Percentiles rank a stretch among this genome's conserved stretches.
Conservation (phyloP, 2,329 filamentous ascomycete species). For the Aureobasidium uvarum region DNA sequence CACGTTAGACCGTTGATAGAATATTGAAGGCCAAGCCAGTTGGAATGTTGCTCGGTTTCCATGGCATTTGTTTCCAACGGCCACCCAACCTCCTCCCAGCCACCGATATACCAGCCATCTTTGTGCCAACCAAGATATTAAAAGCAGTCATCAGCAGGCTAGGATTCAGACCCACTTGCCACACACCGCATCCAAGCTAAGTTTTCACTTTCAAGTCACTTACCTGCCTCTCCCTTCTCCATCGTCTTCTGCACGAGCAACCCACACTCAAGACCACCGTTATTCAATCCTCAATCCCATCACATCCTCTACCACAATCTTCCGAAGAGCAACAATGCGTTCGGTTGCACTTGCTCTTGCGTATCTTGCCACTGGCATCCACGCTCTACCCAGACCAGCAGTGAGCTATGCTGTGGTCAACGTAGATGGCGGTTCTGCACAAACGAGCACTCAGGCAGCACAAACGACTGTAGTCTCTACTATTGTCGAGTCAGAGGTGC, state of each 20-base stretch:
- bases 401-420: slow-evolving; percentile 37
- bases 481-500: slow-evolving; percentile 29
- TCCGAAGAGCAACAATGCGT: slow-evolving; percentile 16
- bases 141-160: slow-evolving; percentile 17
- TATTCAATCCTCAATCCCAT: not conserved
- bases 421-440: slow-evolving; percentile 31
- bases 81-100: slow-evolving; percentile 22
- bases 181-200: slow-evolving; percentile 15
- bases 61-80: slow-evolving; percentile 20
- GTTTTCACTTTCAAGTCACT: slow-evolving; percentile 8
- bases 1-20: slow-evolving; percentile 8
- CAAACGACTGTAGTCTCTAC: slow-evolving; percentile 33
- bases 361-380: slow-evolving; percentile 32
- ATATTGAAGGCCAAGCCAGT: slow-evolving; percentile 17
- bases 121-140: slow-evolving; percentile 22
- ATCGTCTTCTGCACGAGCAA: slow-evolving; percentile 19
- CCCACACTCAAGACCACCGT: not conserved
- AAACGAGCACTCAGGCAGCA: slow-evolving; percentile 28
- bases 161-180: slow-evolving; percentile 20
- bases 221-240: slow-evolving; percentile 11
- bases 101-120: slow-evolving; percentile 21
- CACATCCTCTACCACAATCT: not conserved
- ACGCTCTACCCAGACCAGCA: slow-evolving; percentile 34
- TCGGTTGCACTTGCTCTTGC: slow-evolving; percentile 30
- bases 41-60: slow-evolving; percentile 24